Conservation (phyloP, 768 basidiomycete species). For the Zangia roseola region DNA sequence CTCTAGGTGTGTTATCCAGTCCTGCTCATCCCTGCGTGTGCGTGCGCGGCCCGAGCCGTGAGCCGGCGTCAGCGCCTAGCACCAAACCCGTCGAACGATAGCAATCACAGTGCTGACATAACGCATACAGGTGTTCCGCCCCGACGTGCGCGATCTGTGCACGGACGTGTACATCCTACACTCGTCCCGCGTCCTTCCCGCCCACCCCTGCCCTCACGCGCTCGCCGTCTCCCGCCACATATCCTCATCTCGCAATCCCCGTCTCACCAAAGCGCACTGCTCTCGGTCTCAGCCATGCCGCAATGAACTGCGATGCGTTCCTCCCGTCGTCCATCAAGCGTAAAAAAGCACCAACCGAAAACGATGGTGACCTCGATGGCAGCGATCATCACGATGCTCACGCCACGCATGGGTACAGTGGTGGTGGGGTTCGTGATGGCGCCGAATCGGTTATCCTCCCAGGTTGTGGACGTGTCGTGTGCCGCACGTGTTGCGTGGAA, state of each 20-base stretch:
- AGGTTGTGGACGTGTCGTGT: slow-evolving; percentile 37
- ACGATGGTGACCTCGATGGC: slow-evolving; percentile 3
- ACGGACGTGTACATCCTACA: slow-evolving; percentile 36
- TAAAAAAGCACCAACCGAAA: slow-evolving; percentile 27
- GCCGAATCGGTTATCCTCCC: slow-evolving; percentile 17
- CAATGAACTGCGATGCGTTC: slow-evolving; percentile 23
- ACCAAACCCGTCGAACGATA: too few species aligned
- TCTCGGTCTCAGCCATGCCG: slow-evolving; percentile 19
- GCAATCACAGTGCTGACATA: slow-evolving; percentile 4
- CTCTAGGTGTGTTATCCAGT: slow-evolving; percentile 19
- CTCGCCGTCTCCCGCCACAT: slow-evolving; percentile 29
- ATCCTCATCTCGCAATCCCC: slow-evolving; percentile 1
- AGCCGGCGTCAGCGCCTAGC: too few species aligned
- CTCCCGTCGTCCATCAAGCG: slow-evolving; percentile 20
- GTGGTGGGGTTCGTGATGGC: slow-evolving; percentile 1
- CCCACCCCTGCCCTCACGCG: slow-evolving; percentile 38
- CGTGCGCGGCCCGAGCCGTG: too few species aligned
- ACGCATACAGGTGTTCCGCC: slow-evolving; percentile 30
- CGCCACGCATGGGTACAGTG: not conserved
- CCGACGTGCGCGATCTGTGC: slow-evolving; percentile 37
- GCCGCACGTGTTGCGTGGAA: slow-evolving; percentile 36
- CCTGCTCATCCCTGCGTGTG: too few species aligned
- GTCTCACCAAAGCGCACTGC: slow-evolving; percentile 30
- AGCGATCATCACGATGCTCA: slow-evolving; percentile 1
- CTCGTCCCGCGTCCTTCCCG: slow-evolving; percentile 31